These are phyloP conservation scores for Pythium folliculosum DNA, from an alignment of 352 stramenopile genomes.

Conservation along the genomic window DNA sequence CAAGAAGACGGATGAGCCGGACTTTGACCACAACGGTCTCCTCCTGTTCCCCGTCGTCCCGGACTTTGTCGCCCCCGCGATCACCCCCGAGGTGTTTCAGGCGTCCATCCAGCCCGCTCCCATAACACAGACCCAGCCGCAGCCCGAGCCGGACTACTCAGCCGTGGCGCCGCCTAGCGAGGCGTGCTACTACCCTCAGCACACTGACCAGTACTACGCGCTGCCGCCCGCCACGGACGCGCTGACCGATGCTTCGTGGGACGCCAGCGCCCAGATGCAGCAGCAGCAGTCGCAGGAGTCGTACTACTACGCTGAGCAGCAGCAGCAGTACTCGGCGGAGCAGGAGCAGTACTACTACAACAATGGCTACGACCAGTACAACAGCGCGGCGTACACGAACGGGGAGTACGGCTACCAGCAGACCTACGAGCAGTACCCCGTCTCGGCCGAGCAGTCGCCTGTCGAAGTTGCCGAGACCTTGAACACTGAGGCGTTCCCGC, in stretches of 20 bases:
- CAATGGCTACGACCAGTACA: slow-evolving; percentile 26
- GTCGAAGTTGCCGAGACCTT: neutral
- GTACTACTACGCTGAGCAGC: slow-evolving; percentile 26
- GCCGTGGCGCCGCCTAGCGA: slow-evolving; percentile 4
- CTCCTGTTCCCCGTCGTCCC: slow-evolving; percentile 40
- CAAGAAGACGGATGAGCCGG: slow-evolving; percentile 30
- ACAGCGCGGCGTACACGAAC: neutral
- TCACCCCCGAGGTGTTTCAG: slow-evolving; percentile 27
- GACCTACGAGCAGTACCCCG: slow-evolving; percentile 21
- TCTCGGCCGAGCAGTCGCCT: neutral
- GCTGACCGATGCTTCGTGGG: neutral
- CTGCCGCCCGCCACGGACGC: neutral
- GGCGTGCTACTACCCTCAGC: slow-evolving; percentile 13
- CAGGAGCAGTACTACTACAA: slow-evolving; percentile 26
- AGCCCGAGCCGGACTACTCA: slow-evolving; percentile 22
- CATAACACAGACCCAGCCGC: slow-evolving; percentile 11
- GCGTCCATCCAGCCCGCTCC: slow-evolving; percentile 15
- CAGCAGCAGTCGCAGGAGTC: slow-evolving; percentile 10
- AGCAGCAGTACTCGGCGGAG: slow-evolving; percentile 28
- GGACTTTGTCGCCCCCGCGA: slow-evolving; percentile 27
- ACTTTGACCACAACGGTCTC: slow-evolving; percentile 37
- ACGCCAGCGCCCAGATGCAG: slow-evolving; percentile 7
- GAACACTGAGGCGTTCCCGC: slow-evolving; percentile 17
- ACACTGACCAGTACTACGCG: slow-evolving; percentile 10
- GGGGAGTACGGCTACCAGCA: slow-evolving; percentile 20